These are phyloP conservation scores for Gaeumannomyces tritici DNA, from an alignment of 2,329 filamentous ascomycete species.

Conservation along the genomic window DNA sequence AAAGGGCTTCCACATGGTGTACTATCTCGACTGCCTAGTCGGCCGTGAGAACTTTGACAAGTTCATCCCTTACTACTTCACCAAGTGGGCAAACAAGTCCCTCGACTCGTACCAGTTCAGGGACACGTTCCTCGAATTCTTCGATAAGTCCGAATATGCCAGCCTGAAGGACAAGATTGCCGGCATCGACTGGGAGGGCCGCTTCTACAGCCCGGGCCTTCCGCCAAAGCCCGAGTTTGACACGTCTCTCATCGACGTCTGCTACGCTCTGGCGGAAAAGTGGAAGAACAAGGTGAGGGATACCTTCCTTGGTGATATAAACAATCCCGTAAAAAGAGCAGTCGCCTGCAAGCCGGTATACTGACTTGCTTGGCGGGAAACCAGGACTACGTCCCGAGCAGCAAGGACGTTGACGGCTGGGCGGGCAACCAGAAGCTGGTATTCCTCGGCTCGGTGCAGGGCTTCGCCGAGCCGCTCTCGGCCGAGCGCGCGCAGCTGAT, in stretches of 20 bases:
- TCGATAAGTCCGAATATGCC: conserved; percentile 54
- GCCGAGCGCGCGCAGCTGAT: conserved; percentile 59
- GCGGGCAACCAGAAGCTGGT: conserved; percentile 84
- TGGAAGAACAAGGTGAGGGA: conserved; percentile 56
- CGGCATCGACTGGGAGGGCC: conserved; percentile 78
- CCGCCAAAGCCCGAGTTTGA: conserved; percentile 89
- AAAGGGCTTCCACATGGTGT: conserved; percentile 92
- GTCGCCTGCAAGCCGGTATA: conserved; percentile 5
- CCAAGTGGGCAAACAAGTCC: conserved; percentile 73
- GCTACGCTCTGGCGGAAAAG: conserved; percentile 71
- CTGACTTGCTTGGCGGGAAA: not conserved
- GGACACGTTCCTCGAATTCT: conserved; percentile 77
- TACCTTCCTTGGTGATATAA: conserved; percentile 16
- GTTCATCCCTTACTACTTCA: conserved; percentile 95
- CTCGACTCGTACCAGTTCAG: conserved; percentile 95
- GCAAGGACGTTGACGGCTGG: conserved; percentile 63
- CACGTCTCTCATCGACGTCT: conserved; percentile 75
- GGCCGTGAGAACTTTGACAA: conserved; percentile 83
- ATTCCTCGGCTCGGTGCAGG: conserved; percentile 73
- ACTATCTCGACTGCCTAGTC: conserved; percentile 77
- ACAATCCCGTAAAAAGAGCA: not conserved
- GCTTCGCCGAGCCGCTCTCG: conserved; percentile 53
- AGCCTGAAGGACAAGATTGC: conserved; percentile 55
- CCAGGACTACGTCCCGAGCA: conserved; percentile 53
- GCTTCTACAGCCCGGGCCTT: conserved; percentile 81